Conservation (phyloP, 768 basidiomycete genomes). For the Russula earlei region DNA sequence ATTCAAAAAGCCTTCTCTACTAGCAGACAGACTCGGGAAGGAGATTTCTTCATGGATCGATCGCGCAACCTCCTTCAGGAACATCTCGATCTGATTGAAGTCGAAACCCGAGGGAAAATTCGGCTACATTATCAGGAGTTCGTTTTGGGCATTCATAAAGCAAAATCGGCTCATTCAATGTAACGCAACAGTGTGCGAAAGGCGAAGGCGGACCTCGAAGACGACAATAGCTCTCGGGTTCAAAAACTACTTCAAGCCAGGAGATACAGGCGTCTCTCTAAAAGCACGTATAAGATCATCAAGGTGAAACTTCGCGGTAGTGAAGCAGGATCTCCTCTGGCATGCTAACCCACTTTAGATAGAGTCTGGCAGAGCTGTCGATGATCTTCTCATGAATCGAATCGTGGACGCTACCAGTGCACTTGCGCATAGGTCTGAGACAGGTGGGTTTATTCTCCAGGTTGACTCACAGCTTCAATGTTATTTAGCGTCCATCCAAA, state of each 20-base stretch:
- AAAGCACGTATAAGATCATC: neutral
- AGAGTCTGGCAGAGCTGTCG: too few relatives aligned
- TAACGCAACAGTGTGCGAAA: neutral
- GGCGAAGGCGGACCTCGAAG: neutral
- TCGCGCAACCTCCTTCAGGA: neutral
- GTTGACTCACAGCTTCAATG: neutral
- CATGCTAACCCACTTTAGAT: too few relatives aligned
- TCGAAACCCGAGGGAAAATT: neutral
- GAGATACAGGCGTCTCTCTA: neutral
- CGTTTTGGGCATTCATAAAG: too few relatives aligned
- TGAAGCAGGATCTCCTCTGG: too few relatives aligned
- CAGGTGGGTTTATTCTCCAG: neutral
- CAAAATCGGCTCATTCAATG: neutral
- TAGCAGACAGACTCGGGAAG: neutral
- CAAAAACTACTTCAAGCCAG: neutral
- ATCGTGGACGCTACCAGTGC: too few relatives aligned
- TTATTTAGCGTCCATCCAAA: neutral
- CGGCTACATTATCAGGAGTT: fast-evolving
- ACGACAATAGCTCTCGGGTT: neutral
- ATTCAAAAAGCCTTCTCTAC: neutral
- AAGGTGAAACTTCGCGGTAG: neutral
- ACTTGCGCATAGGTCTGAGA: too few relatives aligned
- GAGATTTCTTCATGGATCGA: neutral
- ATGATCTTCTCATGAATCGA: too few relatives aligned
- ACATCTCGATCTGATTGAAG: neutral